These are phyloP conservation scores for Mycena rebaudengoi DNA, from an alignment of 768 basidiomycete species.

Conservation along the genomic window DNA sequence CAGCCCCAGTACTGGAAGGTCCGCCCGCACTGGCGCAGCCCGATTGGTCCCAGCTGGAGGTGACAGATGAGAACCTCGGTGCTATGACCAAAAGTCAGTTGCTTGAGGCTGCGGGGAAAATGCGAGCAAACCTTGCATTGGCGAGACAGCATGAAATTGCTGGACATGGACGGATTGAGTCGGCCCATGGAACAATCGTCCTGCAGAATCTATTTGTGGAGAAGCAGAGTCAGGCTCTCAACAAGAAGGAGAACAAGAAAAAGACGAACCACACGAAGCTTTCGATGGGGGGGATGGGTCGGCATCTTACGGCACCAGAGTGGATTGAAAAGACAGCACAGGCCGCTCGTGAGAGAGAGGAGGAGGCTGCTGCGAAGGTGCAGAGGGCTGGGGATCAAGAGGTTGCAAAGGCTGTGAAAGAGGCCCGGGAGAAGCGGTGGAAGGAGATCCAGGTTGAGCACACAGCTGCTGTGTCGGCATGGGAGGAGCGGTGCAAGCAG, in stretches of 20 bases:
- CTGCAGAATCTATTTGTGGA: conserved; percentile 29
- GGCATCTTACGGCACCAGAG: conserved; percentile 9
- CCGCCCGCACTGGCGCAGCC: conserved; percentile 13
- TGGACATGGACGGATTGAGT: conserved; percentile 17
- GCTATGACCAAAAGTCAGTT: too few species aligned
- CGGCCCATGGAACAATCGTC: conserved; percentile 23
- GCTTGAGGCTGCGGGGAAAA: too few species aligned
- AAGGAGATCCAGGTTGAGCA: not conserved
- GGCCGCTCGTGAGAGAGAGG: conserved; percentile 11
- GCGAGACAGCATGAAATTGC: too few species aligned
- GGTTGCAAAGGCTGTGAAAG: not conserved
- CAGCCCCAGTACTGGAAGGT: conserved; percentile 17
- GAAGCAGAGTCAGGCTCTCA: conserved; percentile 19
- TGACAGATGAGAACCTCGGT: conserved; percentile 3
- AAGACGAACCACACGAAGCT: conserved; percentile 4
- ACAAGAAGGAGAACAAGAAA: conserved; percentile 27
- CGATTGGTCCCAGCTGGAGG: conserved; percentile 26
- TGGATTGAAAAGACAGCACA: conserved; percentile 1
- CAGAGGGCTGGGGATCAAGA: conserved; percentile 7
- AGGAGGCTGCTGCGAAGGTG: conserved; percentile 2
- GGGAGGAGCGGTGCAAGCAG: too few species aligned
- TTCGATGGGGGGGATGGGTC: conserved; percentile 21
- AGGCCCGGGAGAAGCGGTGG: not conserved
- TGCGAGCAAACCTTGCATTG: too few species aligned
- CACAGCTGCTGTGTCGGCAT: not conserved